These are phyloP conservation scores for Penicillium mononematosum DNA, from an alignment of 495 filamentous ascomycete genomes.

Conservation along the genomic window DNA sequence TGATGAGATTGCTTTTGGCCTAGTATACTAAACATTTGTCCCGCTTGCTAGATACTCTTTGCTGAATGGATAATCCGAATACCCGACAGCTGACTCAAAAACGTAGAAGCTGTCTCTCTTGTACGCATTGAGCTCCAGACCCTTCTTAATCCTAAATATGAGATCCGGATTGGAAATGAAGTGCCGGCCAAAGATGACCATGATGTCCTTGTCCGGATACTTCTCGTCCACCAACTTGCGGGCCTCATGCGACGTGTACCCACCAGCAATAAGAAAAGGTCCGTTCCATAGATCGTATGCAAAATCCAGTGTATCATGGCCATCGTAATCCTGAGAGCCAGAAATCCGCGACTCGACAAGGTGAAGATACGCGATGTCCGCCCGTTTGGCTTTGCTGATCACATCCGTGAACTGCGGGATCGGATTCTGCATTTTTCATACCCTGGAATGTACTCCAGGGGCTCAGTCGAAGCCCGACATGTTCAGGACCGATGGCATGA, in stretches of 20 bases:
- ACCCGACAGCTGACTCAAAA: conserved; percentile 3
- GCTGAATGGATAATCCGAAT: conserved; percentile 20
- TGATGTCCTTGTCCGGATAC: conserved; percentile 48
- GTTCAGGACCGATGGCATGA: conserved; percentile 58
- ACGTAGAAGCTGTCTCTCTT: conserved; percentile 17
- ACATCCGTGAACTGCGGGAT: conserved; percentile 56
- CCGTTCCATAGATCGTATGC: conserved; percentile 19
- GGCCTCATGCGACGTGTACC: conserved; percentile 47
- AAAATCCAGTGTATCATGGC: background rate
- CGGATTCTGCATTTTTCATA: conserved; percentile 61
- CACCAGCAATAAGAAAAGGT: conserved; percentile 57
- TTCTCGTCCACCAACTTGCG: conserved; percentile 45
- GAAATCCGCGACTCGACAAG: conserved; percentile 49
- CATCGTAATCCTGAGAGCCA: background rate
- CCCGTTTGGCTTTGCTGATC: background rate
- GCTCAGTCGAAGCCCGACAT: conserved; percentile 57
- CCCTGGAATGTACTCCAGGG: conserved; percentile 63
- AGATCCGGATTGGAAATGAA: conserved; percentile 70
- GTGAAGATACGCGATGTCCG: conserved; percentile 60
- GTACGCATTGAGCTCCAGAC: conserved; percentile 23
- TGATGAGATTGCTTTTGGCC: background rate
- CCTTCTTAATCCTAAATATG: conserved; percentile 53
- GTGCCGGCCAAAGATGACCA: conserved; percentile 55
- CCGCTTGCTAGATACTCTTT: background rate
- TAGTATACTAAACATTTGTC: background rate